Conservation (phyloP, 208 protist genomes). For the Acanthamoeba triangularis region DNA sequence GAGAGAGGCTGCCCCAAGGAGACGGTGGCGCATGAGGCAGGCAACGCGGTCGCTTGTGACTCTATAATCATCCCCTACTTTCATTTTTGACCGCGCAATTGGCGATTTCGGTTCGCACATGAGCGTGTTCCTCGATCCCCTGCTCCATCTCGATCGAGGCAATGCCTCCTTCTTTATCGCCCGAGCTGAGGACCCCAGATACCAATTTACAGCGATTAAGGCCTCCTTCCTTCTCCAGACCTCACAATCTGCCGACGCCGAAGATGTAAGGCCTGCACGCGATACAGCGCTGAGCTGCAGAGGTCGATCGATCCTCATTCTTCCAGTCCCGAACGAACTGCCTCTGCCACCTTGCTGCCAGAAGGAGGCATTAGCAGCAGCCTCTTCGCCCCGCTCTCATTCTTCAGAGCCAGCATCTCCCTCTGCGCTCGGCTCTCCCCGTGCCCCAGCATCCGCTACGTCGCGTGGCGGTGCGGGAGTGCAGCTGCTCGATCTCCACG, state of each 20-base stretch:
- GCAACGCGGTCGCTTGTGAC: too few species aligned
- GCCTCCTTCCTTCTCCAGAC: background rate
- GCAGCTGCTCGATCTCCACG: slow-evolving; percentile 19
- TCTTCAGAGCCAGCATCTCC: background rate
- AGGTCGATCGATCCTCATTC: slow-evolving; percentile 29
- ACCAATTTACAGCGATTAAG: slow-evolving; percentile 29
- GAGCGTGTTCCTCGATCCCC: too few species aligned
- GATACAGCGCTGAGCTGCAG: background rate
- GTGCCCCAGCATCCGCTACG: background rate
- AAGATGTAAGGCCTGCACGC: background rate
- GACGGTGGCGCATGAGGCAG: too few species aligned
- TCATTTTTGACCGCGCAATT: too few species aligned
- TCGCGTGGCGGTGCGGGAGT: background rate
- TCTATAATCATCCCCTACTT: too few species aligned
- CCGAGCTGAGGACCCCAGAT: slow-evolving; percentile 1
- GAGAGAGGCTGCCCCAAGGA: too few species aligned
- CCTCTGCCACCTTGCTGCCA: background rate
- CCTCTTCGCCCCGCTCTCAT: background rate
- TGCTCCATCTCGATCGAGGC: background rate
- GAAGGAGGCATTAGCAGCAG: background rate
- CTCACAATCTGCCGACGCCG: background rate
- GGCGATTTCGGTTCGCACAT: too few species aligned
- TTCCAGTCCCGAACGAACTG: slow-evolving; percentile 13
- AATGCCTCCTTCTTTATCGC: slow-evolving; percentile 29
- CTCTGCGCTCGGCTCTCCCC: background rate